Percentiles rank a stretch among this genome's conserved stretches.
These are phyloP conservation scores for Aspergillus saccharolyticus DNA, from an alignment of 495 filamentous ascomycete genomes.

Conservation along the genomic window DNA sequence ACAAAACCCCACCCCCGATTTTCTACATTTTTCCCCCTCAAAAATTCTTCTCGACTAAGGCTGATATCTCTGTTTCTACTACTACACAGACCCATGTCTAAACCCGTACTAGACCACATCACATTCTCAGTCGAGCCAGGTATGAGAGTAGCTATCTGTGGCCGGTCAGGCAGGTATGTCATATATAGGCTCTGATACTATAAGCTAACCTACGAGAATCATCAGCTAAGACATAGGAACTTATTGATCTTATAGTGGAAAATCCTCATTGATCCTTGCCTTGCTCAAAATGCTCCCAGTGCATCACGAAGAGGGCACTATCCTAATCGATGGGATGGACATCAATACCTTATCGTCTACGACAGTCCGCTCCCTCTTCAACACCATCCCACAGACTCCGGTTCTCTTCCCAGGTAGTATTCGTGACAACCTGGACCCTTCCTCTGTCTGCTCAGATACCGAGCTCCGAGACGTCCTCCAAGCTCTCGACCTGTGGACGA, in stretches of 20 bases:
- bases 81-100: too few species aligned
- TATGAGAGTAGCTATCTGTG: slow-evolving; percentile 54
- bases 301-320: slow-evolving; percentile 38
- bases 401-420: slow-evolving; percentile 47
- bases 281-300: slow-evolving; percentile 54
- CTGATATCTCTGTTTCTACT: too few species aligned
- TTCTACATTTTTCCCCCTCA: too few species aligned
- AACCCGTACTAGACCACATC: background rate
- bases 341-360: slow-evolving; percentile 43
- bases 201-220: too few species aligned
- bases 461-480: slow-evolving; percentile 45
- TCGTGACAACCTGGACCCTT: slow-evolving; percentile 47
- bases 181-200: background rate
- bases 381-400: slow-evolving; percentile 54
- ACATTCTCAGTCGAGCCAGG: slow-evolving; percentile 26
- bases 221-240: too few species aligned
- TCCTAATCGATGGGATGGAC: slow-evolving; percentile 45
- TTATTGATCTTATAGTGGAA: slow-evolving; percentile 43
- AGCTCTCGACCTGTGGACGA: slow-evolving; percentile 43
- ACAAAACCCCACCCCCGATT: too few species aligned
- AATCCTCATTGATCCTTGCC: slow-evolving; percentile 45
- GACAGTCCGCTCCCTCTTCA: slow-evolving; percentile 44
- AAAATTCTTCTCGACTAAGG: too few species aligned
- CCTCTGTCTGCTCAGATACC: slow-evolving; percentile 20
- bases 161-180: slow-evolving; percentile 42